Conservation (phyloP, 2,329 filamentous ascomycete genomes). For the Zasmidium cellare region DNA sequence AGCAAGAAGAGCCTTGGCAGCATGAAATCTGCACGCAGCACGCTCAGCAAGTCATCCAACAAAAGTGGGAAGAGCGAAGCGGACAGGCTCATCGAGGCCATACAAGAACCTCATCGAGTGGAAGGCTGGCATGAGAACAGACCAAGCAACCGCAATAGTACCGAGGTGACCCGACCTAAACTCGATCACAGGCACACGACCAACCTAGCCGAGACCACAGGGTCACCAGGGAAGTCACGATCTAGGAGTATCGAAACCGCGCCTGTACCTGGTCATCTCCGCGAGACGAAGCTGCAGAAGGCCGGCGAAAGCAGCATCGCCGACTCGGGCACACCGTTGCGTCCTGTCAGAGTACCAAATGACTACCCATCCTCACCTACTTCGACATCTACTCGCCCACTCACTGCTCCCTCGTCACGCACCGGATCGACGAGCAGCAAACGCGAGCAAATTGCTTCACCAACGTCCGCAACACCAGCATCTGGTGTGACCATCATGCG, state of each 20-base stretch:
- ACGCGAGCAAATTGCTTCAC: background rate
- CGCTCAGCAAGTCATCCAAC: conserved; percentile 28
- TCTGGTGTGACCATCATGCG: conserved; percentile 46
- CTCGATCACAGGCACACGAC: conserved; percentile 31
- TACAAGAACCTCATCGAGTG: conserved; percentile 57
- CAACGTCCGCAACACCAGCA: background rate
- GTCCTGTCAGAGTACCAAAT: conserved; percentile 50
- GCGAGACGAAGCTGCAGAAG: conserved; percentile 45
- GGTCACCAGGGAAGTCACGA: conserved; percentile 17
- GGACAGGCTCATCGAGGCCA: conserved; percentile 70
- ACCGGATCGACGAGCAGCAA: background rate
- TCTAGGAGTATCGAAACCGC: conserved; percentile 25
- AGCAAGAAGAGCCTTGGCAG: conserved; percentile 56
- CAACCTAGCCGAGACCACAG: conserved; percentile 5
- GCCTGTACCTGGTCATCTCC: conserved; percentile 24
- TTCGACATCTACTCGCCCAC: conserved; percentile 6
- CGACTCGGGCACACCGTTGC: conserved; percentile 45
- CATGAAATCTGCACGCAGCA: conserved; percentile 39
- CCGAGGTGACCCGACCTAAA: conserved; percentile 16
- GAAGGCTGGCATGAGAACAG: conserved; percentile 29
- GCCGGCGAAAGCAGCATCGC: conserved; percentile 42
- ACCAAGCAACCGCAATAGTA: conserved; percentile 22
- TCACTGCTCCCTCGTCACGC: conserved; percentile 5
- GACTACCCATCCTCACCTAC: conserved; percentile 28
- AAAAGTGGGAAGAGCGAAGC: conserved; percentile 60